phyloP scores from a whole-genome alignment of 257 asterid genomes.

The Apocynum venetum region DNA sequence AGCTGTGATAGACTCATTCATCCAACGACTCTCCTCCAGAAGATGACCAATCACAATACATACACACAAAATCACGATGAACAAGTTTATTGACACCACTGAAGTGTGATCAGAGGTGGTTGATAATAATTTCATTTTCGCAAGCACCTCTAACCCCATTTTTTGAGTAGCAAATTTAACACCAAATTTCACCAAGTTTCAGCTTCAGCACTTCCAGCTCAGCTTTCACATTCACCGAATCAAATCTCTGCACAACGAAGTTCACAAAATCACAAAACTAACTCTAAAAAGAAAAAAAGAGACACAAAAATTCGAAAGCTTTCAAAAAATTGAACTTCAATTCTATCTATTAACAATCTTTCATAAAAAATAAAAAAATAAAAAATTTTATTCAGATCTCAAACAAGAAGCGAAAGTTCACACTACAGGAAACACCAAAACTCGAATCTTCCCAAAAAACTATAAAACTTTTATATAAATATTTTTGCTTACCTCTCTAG shows the following conservation, averaged over 20 bases:
- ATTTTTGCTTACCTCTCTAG: slow-evolving; percentile 6
- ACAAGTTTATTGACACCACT: slow-evolving; percentile 75
- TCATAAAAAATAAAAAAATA: background rate
- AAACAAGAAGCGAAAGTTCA: background rate
- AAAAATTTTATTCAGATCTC: slow-evolving; percentile 14
- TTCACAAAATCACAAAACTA: background rate
- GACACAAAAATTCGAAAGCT: background rate
- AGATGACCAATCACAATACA: slow-evolving; percentile 95
- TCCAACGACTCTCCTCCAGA: slow-evolving; percentile 92
- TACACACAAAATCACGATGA: slow-evolving; percentile 73
- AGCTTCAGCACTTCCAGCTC: slow-evolving; percentile 9
- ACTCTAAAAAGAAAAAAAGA: background rate
- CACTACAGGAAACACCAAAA: background rate
- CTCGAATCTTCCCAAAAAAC: background rate
- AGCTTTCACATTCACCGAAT: slow-evolving; percentile 13
- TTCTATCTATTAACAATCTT: background rate
- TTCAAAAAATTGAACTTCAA: background rate
- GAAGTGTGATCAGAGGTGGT: slow-evolving; percentile 67
- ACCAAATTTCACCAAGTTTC: slow-evolving; percentile 9
- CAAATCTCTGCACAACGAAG: slow-evolving; percentile 8
- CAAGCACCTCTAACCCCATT: slow-evolving; percentile 47
- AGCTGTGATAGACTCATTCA: slow-evolving; percentile 97
- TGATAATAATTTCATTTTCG: slow-evolving; percentile 25
- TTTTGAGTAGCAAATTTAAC: slow-evolving; percentile 17
- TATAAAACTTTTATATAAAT: background rate